A percentile compares a stretch with the other conserved stretches of the same genome.
Evolutionary conservation across 208 protist species (phyloP).

Genomic region (Trichomonas vaginalis): DNA sequence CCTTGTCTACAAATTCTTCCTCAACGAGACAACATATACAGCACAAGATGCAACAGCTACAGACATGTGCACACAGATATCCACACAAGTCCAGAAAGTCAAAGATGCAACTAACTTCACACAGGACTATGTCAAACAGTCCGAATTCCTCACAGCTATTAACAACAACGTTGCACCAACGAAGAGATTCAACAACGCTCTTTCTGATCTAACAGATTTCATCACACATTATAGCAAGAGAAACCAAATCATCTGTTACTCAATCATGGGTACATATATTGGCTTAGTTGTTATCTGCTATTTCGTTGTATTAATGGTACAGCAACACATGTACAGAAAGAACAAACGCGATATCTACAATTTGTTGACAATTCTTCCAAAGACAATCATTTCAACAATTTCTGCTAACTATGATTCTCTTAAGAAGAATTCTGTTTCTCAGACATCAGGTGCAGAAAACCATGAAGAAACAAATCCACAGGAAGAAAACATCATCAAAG

Average conservation of each 20-base stretch:
- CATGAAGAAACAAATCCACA: neutral
- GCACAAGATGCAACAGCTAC: neutral
- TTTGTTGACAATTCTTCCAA: neutral
- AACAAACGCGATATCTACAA: neutral
- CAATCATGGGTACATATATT: neutral
- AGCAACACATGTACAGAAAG: neutral
- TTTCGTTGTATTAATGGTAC: neutral
- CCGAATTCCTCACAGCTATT: neutral
- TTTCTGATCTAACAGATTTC: neutral
- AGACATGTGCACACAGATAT: neutral
- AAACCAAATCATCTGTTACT: neutral
- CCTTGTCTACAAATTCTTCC: too few species aligned
- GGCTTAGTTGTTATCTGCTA: neutral
- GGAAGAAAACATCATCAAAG: constrained; percentile 10
- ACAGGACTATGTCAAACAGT: neutral
- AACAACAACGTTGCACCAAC: neutral
- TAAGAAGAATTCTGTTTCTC: neutral
- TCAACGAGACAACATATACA: neutral
- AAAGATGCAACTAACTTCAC: neutral
- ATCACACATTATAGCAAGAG: neutral
- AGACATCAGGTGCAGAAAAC: neutral
- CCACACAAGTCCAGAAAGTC: neutral
- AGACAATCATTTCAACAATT: neutral
- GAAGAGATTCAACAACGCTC: neutral
- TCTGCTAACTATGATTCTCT: neutral